Conservation (phyloP, 148 eudicot genomes). For the Tetragonia tetragonoides region DNA sequence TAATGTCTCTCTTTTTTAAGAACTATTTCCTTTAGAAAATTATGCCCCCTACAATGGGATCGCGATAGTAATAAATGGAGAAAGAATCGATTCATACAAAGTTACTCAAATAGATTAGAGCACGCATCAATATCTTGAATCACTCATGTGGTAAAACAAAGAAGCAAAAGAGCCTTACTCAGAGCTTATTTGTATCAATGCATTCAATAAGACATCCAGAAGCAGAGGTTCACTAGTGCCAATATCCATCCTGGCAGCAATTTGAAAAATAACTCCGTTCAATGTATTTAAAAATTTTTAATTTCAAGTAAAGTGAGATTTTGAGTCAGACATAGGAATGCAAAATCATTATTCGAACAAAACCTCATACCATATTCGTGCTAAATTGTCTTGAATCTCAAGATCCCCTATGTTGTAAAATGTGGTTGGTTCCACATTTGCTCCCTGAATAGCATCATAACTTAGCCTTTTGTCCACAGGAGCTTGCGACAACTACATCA, state of each 20-base stretch:
- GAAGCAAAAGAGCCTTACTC: slow-evolving; percentile 58
- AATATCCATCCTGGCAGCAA: slow-evolving; percentile 76
- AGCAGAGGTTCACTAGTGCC: slow-evolving; percentile 81
- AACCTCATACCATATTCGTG: slow-evolving; percentile 74
- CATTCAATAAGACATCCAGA: slow-evolving; percentile 75
- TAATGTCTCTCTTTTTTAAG: too few relatives aligned
- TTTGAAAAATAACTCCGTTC: slow-evolving; percentile 5
- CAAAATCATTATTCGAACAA: slow-evolving; percentile 7
- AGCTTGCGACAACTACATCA: slow-evolving; percentile 73
- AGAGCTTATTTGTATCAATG: slow-evolving; percentile 83
- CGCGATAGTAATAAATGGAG: too few relatives aligned
- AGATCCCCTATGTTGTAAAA: slow-evolving; percentile 92
- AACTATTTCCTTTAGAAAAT: too few relatives aligned
- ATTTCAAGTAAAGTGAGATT: not conserved
- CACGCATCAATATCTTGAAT: not conserved
- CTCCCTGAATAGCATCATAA: slow-evolving; percentile 87
- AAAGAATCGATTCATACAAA: too few relatives aligned
- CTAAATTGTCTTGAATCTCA: slow-evolving; percentile 87
- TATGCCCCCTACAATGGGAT: too few relatives aligned
- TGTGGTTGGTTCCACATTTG: slow-evolving; percentile 83
- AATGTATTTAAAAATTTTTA: not conserved
- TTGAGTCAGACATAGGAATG: not conserved
- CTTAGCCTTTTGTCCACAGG: slow-evolving; percentile 69
- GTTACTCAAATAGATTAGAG: not conserved
- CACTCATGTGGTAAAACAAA: not conserved